Conservation (phyloP, 768 basidiomycete genomes). For the Lentinula detonsa region DNA sequence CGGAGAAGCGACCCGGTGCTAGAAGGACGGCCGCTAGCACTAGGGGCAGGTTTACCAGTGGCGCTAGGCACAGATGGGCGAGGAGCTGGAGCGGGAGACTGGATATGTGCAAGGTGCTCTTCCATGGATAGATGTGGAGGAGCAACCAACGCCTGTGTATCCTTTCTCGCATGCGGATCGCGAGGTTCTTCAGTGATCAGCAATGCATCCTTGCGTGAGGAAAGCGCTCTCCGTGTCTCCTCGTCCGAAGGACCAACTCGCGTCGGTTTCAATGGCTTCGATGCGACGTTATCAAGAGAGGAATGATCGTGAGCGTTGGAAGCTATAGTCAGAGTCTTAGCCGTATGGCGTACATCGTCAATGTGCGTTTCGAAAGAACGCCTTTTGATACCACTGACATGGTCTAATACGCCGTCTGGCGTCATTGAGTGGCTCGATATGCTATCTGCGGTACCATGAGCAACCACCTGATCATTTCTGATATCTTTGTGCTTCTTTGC, state of each 20-base stretch:
- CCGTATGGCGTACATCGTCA: no score
- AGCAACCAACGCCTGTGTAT: background rate
- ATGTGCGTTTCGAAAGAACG: background rate
- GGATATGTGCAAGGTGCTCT: background rate
- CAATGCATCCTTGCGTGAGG: background rate
- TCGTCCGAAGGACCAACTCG: background rate
- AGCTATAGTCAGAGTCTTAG: background rate
- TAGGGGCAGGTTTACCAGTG: background rate
- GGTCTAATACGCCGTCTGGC: conserved; percentile 2
- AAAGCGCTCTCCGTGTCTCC: background rate
- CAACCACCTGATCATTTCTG: background rate
- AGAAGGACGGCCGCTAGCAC: background rate
- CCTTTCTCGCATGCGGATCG: background rate
- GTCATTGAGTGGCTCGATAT: background rate
- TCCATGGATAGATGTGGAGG: background rate
- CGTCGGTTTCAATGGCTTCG: background rate
- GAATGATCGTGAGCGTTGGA: background rate
- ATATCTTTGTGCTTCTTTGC: background rate
- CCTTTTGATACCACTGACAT: background rate
- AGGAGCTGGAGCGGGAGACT: background rate
- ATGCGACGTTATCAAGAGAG: background rate
- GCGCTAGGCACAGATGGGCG: background rate
- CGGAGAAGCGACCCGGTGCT: conserved; percentile 40
- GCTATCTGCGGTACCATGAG: background rate
- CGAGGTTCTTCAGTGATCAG: background rate